Percentiles rank a stretch among this genome's conserved stretches.
These are phyloP conservation scores for Porphyrellus cyaneotinctus DNA, from an alignment of 768 basidiomycete genomes.

Conservation along the genomic window DNA sequence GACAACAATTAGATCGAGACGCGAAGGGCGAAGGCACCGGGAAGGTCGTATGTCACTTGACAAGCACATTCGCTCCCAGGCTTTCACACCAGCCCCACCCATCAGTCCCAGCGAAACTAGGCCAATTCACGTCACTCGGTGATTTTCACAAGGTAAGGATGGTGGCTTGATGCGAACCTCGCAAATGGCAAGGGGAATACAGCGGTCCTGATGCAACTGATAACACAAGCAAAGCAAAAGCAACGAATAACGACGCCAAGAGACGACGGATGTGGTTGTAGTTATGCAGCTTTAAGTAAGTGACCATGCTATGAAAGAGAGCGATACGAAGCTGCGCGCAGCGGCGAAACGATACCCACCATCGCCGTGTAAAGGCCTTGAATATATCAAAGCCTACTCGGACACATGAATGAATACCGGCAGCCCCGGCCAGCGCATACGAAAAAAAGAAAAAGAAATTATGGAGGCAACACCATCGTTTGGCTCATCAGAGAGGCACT, in stretches of 20 bases:
- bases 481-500: conserved; percentile 51
- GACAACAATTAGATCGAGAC: background rate
- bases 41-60: conserved; percentile 3
- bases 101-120: conserved; percentile 5
- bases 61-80: conserved; percentile 9
- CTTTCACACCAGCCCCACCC: background rate
- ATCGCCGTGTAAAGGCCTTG: conserved; percentile 5
- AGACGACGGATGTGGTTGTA: conserved; percentile 11
- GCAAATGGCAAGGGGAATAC: conserved; percentile 16
- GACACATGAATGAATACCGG: conserved; percentile 21
- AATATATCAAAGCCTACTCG: conserved; percentile 15
- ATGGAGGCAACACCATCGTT: conserved; percentile 54
- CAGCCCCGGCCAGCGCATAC: conserved; percentile 15
- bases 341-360: conserved; percentile 11
- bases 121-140: conserved; percentile 14
- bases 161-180: conserved; percentile 14
- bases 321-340: conserved; percentile 9
- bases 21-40: background rate
- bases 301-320: conserved; percentile 17
- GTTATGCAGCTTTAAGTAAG: conserved; percentile 3
- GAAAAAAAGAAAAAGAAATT: conserved; percentile 21
- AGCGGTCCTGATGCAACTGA: conserved; percentile 20
- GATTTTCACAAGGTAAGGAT: conserved; percentile 20
- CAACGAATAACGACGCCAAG: conserved; percentile 7
- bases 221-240: conserved; percentile 17